These are phyloP conservation scores for Aphanoascus verrucosus DNA, from an alignment of 2,329 filamentous ascomycete genomes.

Conservation along the genomic window DNA sequence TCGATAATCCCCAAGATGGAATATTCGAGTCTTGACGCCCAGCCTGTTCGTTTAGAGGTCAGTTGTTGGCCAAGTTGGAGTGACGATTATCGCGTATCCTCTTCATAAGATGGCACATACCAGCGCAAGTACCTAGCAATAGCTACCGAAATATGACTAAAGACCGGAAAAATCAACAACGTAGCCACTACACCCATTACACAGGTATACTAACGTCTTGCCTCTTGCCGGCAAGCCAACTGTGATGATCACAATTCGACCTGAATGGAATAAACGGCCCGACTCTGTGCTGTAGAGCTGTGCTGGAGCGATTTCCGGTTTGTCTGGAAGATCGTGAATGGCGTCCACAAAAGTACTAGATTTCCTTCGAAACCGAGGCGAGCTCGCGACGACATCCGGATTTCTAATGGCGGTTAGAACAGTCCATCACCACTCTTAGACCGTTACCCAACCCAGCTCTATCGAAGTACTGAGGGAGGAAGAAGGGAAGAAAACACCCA, in stretches of 20 bases:
- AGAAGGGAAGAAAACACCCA: background rate
- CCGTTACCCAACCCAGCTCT: background rate
- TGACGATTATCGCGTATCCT: background rate
- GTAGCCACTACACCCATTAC: background rate
- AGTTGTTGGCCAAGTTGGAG: background rate
- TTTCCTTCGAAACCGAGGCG: slow-evolving; percentile 77
- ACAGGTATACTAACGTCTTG: slow-evolving; percentile 59
- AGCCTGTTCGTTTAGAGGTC: slow-evolving; percentile 47
- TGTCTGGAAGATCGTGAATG: slow-evolving; percentile 84
- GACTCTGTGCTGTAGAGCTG: slow-evolving; percentile 98
- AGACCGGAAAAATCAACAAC: slow-evolving; percentile 7
- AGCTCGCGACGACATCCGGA: slow-evolving; percentile 82
- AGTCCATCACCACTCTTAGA: slow-evolving; percentile 1
- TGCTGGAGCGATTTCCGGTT: slow-evolving; percentile 76
- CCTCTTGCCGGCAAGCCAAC: slow-evolving; percentile 89
- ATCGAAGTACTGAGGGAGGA: too few species aligned
- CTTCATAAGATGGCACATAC: slow-evolving; percentile 34
- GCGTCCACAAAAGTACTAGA: slow-evolving; percentile 96
- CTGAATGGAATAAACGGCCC: slow-evolving; percentile 90
- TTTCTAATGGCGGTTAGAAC: slow-evolving; percentile 46
- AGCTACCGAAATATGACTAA: slow-evolving; percentile 85
- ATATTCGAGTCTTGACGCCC: slow-evolving; percentile 94
- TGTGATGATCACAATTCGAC: slow-evolving; percentile 92
- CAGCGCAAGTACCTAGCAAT: slow-evolving; percentile 89
- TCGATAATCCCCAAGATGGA: slow-evolving; percentile 93